Conservation (phyloP, 1,139 yeast genomes). For the Geotrichum australiense region DNA sequence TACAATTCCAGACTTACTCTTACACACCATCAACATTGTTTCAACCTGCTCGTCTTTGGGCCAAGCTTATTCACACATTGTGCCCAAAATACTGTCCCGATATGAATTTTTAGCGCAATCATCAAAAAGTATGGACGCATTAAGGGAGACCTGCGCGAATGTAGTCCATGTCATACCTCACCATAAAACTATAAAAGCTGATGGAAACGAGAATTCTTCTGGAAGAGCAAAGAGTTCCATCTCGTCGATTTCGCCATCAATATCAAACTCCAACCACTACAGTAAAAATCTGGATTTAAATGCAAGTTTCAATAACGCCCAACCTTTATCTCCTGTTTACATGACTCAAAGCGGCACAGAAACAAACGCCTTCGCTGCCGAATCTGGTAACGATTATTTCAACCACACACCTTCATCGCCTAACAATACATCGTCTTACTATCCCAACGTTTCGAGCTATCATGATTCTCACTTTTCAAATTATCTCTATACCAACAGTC, state of each 20-base stretch:
- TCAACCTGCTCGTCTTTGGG: conserved; percentile 14
- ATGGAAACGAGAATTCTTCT: neutral
- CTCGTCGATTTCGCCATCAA: neutral
- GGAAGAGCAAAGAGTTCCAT: neutral
- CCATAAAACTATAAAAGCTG: conserved; percentile 13
- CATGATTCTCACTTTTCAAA: too few species aligned
- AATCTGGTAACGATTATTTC: too few species aligned
- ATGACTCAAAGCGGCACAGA: too few species aligned
- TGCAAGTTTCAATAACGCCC: too few species aligned
- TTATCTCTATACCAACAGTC: too few species aligned
- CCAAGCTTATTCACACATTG: conserved; percentile 6
- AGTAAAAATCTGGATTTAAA: too few species aligned
- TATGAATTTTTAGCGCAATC: conserved; percentile 5
- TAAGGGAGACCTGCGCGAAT: conserved; percentile 9
- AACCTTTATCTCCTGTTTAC: too few species aligned
- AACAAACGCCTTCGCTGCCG: too few species aligned
- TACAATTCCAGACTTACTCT: conserved; percentile 2
- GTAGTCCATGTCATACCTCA: conserved; percentile 14
- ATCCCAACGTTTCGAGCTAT: too few species aligned
- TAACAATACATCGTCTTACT: too few species aligned
- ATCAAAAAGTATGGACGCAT: neutral
- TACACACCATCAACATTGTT: conserved; percentile 5
- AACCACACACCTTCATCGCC: too few species aligned
- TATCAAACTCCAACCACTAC: neutral
- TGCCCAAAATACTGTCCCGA: conserved; percentile 10